Base-by-base conservation (phyloP, 768 basidiomycete genomes). In the Lactarius pseudohatsudake region DNA sequence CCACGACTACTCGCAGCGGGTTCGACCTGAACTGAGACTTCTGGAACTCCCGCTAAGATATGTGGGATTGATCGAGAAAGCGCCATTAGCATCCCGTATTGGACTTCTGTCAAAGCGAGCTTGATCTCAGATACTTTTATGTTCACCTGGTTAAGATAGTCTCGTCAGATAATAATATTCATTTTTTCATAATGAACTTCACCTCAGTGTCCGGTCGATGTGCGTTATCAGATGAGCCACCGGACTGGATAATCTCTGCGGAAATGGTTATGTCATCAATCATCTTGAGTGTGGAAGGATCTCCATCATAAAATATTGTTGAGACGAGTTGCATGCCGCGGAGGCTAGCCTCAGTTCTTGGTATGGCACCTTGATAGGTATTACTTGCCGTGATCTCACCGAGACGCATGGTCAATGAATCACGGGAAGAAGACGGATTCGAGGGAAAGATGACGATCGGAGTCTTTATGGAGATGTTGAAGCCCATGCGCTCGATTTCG, bases 401-500 rank as follows among this genome's bases (percentile, higher is more conserved):
- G 0, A 99, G 85, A 60, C 90, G 84, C 77, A 97, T 83, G 9
- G 90, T 82, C 41, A 99, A 79, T 32, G 82, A 79, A 76, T 98
- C 92, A 15, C 77, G 79, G 9, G 88, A 87, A 7, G 74, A 76
- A 2, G 81, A 76, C 2, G 88, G 80, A 72, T 90, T 81, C 9
- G 86, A 83, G 13, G 97, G 97, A 73, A 98, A 88, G 30, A 96
- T 81, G 57, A 98, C 75, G 70, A 99, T 98, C 0, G 97, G 97
- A 0, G 95, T 90, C 77, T 91, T 93, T 73, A 98, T 81, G 30
- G 88, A 86, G n/a, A 98, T 75, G 65, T 94, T 85, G 77, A 95
- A 98, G 75, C 92, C 86, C 91, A 98, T 95, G 60, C 88, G 85
- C 71, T 92, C 89, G n/a, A 96, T 91, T 75, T 92, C 92, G n/a